These are phyloP conservation scores for Aureobasidium leucospermi DNA, from an alignment of 2,329 filamentous ascomycete species.

Conservation along the genomic window DNA sequence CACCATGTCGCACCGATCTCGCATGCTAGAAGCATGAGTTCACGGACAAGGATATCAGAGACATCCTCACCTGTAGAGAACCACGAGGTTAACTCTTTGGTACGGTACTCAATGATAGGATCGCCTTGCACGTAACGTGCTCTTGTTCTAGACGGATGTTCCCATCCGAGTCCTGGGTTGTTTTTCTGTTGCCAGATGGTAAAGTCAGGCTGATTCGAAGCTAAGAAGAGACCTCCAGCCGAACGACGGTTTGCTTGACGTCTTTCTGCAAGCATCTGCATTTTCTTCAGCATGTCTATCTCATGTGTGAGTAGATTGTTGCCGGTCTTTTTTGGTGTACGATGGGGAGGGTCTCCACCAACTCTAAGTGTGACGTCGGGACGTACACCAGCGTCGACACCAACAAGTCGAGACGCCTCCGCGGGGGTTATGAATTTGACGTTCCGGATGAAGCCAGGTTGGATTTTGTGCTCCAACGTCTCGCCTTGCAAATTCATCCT, in stretches of 20 bases:
- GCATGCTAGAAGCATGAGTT: conserved; percentile 51
- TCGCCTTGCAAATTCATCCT: conserved; percentile 45
- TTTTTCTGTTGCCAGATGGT: conserved; percentile 29
- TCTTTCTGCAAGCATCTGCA: conserved; percentile 30
- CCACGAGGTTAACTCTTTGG: conserved; percentile 28
- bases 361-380: conserved; percentile 24
- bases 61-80: conserved; percentile 19
- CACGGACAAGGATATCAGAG: conserved; percentile 30
- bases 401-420: conserved; percentile 21
- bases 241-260: conserved; percentile 27
- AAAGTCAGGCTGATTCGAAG: conserved; percentile 23
- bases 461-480: conserved; percentile 47
- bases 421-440: conserved; percentile 46
- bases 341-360: conserved; percentile 26
- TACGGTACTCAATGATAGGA: conserved; percentile 34
- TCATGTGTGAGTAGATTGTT: conserved; percentile 17
- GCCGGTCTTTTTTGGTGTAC: conserved; percentile 17
- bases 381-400: conserved; percentile 13
- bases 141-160: conserved; percentile 31
- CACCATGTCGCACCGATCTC: conserved; percentile 47
- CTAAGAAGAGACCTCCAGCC: conserved; percentile 33
- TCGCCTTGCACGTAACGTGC: conserved; percentile 35
- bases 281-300: background rate
- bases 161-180: conserved; percentile 32
- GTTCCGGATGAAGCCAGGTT: conserved; percentile 47